These are phyloP conservation scores for Ascochyta rabiei DNA, from an alignment of 2,329 filamentous ascomycete genomes.

Conservation along the genomic window DNA sequence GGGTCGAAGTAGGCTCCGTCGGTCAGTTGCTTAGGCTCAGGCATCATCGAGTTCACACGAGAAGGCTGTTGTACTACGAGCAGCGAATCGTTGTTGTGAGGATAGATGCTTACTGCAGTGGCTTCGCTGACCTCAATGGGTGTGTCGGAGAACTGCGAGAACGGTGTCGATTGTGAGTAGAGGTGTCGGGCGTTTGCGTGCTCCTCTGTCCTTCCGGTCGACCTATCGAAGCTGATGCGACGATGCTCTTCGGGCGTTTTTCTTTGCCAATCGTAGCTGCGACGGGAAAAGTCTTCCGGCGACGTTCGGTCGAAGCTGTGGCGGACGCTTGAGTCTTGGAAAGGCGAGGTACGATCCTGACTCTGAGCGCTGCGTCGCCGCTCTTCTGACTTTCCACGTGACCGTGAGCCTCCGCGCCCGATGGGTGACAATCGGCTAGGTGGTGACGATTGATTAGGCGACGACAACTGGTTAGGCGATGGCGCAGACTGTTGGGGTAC, in stretches of 20 bases:
- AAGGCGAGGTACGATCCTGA: conserved; percentile 38
- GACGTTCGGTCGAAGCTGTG: conserved; percentile 34
- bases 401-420: conserved; percentile 31
- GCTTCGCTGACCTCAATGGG: conserved; percentile 67
- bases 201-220: conserved; percentile 47
- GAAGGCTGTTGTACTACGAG: conserved; percentile 65
- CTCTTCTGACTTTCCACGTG: conserved; percentile 38
- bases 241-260: conserved; percentile 39
- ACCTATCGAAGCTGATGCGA: conserved; percentile 47
- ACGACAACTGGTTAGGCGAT: no score
- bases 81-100: conserved; percentile 68
- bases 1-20: conserved; percentile 22
- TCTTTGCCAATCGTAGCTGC: conserved; percentile 40
- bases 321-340: conserved; percentile 30
- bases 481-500: conserved; percentile 12
- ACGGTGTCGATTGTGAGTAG: conserved; percentile 57
- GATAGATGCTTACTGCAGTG: conserved; percentile 64
- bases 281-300: conserved; percentile 38
- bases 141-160: conserved; percentile 56
- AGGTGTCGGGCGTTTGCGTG: conserved; percentile 53
- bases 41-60: conserved; percentile 34
- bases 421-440: conserved; percentile 27
- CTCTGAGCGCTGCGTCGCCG: conserved; percentile 35
- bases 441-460: conserved; percentile 8
- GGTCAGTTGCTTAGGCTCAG: conserved; percentile 23